These are phyloP conservation scores for Nemania sp. DNA, from an alignment of 2,329 filamentous ascomycete genomes.

Conservation along the genomic window DNA sequence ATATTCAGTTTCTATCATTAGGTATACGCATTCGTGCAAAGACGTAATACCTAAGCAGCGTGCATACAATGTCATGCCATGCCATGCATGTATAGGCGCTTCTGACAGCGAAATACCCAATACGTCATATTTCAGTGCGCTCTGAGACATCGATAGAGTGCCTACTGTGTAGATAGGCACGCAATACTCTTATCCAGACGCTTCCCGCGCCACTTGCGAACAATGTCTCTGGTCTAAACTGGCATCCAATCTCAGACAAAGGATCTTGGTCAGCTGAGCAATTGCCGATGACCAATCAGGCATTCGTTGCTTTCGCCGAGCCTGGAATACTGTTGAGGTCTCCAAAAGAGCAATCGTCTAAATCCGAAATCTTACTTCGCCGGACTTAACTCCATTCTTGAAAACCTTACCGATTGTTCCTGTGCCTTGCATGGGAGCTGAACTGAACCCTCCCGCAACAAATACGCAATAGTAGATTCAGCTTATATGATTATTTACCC, in stretches of 20 bases:
- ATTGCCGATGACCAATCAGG: background rate
- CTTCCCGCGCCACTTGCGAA: conserved; percentile 5
- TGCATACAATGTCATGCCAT: no score
- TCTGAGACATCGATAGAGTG: background rate
- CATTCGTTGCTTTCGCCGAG: background rate
- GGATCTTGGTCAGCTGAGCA: conserved; percentile 15
- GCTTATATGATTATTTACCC: background rate
- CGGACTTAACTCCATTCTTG: background rate
- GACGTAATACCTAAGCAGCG: no score
- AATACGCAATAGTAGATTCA: background rate
- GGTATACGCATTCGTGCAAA: background rate
- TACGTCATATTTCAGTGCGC: background rate
- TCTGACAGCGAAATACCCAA: background rate
- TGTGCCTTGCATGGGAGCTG: conserved; percentile 22
- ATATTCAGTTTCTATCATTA: background rate
- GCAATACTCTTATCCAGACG: conserved; percentile 5
- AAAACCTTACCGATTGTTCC: conserved; percentile 9
- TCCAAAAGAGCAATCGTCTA: background rate
- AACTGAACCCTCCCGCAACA: background rate
- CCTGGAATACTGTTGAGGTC: background rate
- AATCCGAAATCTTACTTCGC: background rate
- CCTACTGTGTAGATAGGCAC: background rate
- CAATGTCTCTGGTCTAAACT: background rate
- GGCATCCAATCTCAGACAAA: background rate
- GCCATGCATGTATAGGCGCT: no score